Conservation (phyloP, 2,329 filamentous ascomycete species). For the Zymoseptoria crescenta region DNA sequence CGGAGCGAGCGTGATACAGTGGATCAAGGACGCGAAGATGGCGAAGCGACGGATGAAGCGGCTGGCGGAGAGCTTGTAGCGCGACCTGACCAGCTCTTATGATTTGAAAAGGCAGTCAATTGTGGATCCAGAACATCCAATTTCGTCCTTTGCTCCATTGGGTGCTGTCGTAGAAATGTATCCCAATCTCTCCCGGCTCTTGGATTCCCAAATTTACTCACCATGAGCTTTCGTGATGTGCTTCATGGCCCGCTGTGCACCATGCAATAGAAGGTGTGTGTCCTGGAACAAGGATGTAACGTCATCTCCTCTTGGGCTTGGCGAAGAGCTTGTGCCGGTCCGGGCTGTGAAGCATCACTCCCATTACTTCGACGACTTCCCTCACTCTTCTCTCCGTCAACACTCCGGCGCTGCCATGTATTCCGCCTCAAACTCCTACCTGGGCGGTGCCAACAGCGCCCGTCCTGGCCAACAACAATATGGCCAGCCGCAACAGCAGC, state of each 20-base stretch:
- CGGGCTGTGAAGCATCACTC: not conserved
- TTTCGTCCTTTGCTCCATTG: too few relatives aligned
- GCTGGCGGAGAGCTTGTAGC: not conserved
- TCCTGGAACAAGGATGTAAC: too few relatives aligned
- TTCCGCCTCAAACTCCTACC: slow-evolving; percentile 77
- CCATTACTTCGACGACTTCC: not conserved
- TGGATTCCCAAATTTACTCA: too few relatives aligned
- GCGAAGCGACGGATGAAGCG: not conserved
- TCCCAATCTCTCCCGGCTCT: too few relatives aligned
- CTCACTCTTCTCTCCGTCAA: not conserved
- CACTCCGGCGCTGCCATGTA: slow-evolving; percentile 55
- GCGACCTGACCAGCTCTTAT: not conserved
- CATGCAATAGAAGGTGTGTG: too few relatives aligned
- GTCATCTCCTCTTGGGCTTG: too few relatives aligned
- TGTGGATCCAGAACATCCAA: too few relatives aligned
- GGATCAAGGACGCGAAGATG: not conserved
- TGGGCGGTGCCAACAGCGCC: slow-evolving; percentile 70
- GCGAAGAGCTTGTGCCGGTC: not conserved
- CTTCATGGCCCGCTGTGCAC: too few relatives aligned
- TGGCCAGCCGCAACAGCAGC: slow-evolving; percentile 43
- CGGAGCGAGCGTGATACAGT: not conserved
- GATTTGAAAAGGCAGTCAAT: not conserved
- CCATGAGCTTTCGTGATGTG: too few relatives aligned
- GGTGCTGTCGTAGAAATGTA: too few relatives aligned
- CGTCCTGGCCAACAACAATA: slow-evolving; percentile 58